phyloP scores from a whole-genome alignment of 1,284 basidiomycete species.

The Cryptococcus sp. region DNA sequence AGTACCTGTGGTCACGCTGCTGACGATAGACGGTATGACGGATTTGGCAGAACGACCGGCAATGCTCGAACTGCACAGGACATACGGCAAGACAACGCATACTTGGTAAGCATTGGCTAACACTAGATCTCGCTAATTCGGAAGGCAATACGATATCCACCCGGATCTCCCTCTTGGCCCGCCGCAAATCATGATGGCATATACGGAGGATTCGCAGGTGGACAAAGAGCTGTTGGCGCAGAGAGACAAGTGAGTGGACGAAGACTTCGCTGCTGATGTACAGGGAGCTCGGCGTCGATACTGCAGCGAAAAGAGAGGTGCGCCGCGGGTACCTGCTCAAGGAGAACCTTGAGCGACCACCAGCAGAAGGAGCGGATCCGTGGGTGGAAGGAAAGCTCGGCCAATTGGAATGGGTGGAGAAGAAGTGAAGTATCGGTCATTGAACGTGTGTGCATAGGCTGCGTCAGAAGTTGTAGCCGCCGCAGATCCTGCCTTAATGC shows the following conservation, averaged over 20 bases:
- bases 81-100: slow-evolving; percentile 61
- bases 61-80: slow-evolving; percentile 59
- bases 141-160: slow-evolving; percentile 52
- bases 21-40: slow-evolving; percentile 20
- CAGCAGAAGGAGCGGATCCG: slow-evolving; percentile 50
- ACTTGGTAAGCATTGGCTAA: slow-evolving; percentile 52
- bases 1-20: neutral
- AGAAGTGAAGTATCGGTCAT: no score
- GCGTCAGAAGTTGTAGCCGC: no score
- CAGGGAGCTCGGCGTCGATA: slow-evolving; percentile 51
- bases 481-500: no score
- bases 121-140: slow-evolving; percentile 4
- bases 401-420: slow-evolving; percentile 16
- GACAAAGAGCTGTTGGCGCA: slow-evolving; percentile 46
- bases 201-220: slow-evolving; percentile 53
- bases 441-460: no score
- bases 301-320: slow-evolving; percentile 48
- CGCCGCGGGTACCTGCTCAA: slow-evolving; percentile 53
- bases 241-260: slow-evolving; percentile 46
- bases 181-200: slow-evolving; percentile 58
- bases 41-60: slow-evolving; percentile 56
- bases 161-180: slow-evolving; percentile 60
- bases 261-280: neutral
- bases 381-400: slow-evolving; percentile 51
- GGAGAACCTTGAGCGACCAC: slow-evolving; percentile 48